Conservation (phyloP, 2,329 filamentous ascomycete genomes). For the Diplodia intermedia region DNA sequence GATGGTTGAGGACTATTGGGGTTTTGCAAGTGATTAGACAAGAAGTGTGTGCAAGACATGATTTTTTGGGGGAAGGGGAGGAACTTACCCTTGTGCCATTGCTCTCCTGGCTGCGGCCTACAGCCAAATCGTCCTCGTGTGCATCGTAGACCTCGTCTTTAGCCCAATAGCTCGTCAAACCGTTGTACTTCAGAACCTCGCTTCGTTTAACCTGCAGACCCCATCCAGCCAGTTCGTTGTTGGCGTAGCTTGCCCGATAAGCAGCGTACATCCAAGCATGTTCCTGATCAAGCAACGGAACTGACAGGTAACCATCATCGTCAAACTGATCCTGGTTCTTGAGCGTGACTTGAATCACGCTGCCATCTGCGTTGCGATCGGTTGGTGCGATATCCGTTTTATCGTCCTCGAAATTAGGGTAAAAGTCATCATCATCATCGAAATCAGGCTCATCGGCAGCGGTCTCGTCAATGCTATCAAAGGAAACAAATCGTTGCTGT, state of each 20-base stretch:
- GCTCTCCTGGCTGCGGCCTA: conserved; percentile 39
- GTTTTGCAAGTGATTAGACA: not conserved
- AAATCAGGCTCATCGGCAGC: conserved; percentile 1
- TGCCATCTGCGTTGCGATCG: conserved; percentile 8
- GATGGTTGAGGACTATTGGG: not conserved
- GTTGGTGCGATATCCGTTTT: conserved; percentile 7
- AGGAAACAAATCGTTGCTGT: conserved; percentile 10
- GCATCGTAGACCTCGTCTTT: conserved; percentile 34
- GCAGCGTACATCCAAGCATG: conserved; percentile 57
- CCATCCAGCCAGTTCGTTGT: conserved; percentile 63
- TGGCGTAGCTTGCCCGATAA: conserved; percentile 64
- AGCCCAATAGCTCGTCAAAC: conserved; percentile 47
- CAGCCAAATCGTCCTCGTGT: conserved; percentile 40
- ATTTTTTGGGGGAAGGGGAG: not conserved
- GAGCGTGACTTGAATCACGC: conserved; percentile 43
- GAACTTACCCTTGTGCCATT: conserved; percentile 30
- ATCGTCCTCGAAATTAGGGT: conserved; percentile 13
- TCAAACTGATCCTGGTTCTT: conserved; percentile 66
- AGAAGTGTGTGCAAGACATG: not conserved
- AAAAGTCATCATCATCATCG: conserved; percentile 16
- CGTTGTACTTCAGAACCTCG: conserved; percentile 65
- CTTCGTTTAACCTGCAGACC: conserved; percentile 60
- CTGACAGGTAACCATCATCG: conserved; percentile 55
- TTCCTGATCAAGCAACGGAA: conserved; percentile 58
- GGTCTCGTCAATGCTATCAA: conserved; percentile 14